Conservation (phyloP, 352 stramenopile genomes). For the Globisporangium nagaii region DNA sequence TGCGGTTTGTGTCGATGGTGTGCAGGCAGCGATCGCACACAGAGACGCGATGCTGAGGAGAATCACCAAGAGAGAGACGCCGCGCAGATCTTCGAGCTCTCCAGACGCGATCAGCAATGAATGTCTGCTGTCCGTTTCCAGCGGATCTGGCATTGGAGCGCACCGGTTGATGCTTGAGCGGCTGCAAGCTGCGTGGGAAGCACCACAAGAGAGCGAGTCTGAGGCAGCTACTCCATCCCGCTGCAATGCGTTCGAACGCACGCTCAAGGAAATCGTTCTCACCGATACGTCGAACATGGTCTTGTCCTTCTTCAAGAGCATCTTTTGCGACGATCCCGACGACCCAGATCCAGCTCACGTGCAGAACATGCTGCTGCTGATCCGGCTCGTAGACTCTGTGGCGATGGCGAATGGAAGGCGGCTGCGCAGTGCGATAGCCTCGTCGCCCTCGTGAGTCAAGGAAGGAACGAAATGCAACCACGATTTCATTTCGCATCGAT, state of each 20-base stretch:
- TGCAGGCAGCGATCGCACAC: conserved; percentile 21
- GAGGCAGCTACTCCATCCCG: not conserved
- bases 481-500: no score
- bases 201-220: not conserved
- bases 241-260: conserved; percentile 18
- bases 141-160: not conserved
- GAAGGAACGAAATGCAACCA: no score
- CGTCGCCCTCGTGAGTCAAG: not conserved
- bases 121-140: not conserved
- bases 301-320: conserved; percentile 41
- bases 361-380: conserved; percentile 31
- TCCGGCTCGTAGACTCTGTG: conserved; percentile 45
- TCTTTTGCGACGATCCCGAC: conserved; percentile 30
- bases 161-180: conserved; percentile 19
- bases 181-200: conserved; percentile 17
- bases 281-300: conserved; percentile 52
- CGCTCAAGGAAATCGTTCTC: conserved; percentile 35
- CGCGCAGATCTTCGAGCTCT: not conserved
- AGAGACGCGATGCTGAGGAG: conserved; percentile 37
- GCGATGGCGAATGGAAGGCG: conserved; percentile 18
- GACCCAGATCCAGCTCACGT: conserved; percentile 21
- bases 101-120: not conserved
- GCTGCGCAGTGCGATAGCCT: conserved; percentile 7
- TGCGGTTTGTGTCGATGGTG: not conserved
- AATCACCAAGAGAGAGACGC: conserved; percentile 21